Evolutionary conservation across 2,329 filamentous ascomycete species (phyloP), one percentile per base, ranked within the genome.

Genomic region (Periconia digitata): DNA sequence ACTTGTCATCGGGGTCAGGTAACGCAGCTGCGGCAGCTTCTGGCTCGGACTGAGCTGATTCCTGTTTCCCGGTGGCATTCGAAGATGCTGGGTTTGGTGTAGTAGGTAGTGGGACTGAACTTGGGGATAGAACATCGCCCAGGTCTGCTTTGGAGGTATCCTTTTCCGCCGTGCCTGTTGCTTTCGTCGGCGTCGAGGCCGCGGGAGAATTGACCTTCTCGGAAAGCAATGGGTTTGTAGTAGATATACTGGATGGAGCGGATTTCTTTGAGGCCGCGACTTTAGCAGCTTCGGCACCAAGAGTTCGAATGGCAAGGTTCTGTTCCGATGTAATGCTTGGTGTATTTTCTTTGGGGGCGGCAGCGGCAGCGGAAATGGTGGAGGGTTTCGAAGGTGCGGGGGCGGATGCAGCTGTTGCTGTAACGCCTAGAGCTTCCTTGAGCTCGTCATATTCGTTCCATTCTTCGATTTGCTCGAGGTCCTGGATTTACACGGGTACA

Each of bases 401-500:
- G 59, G 62, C 69, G 17, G 63, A 63, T 51, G 70, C 59, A 37
- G 67, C 60, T 20, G 57, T 53, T 8, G 57, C 45, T 24, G 61
- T 62, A n/a, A 64, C 56, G n/a, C 78, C 79, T 61, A 97, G 84
- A 62, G 92, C 87, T 73, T 92, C 84, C 72, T 91, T 90, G 53
- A 99, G 82, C 74, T 97, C 92, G 73, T 91, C 91, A 73, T 95
- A 96, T 72, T 99, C 94, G 76, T 99, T 99, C 94, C 92, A 97
- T 70, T 99, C 94, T 74, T 99, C 94, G 55, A 97, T 85, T 72
- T 97, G 87, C 55, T 92, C 87, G 42, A 96, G 81, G 70, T 96
- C 94, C 92, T 96, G 21, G 20, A 16, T 24, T 16, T 8, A 18
- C 17, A 7, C 12, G 17, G 36, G 55, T 53, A 56, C 5, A 7